Evolutionary conservation across 805 yeast genomes (phyloP).

Genomic region (Yarrowia sp.): DNA sequence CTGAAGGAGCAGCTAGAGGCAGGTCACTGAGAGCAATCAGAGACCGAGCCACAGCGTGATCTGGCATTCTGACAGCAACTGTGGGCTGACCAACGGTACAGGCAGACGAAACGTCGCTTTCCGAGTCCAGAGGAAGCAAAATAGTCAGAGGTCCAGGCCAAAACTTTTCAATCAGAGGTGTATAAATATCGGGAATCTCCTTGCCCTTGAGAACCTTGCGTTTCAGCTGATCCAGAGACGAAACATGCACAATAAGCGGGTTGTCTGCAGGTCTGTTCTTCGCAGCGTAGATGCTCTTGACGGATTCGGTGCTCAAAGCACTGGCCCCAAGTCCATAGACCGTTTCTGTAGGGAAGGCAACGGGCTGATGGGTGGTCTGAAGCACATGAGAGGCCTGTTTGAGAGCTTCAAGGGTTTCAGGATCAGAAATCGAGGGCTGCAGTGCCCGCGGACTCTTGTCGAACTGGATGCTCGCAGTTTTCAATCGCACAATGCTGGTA

Average conservation of each 20-base stretch:
- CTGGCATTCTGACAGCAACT: slow-evolving; percentile 90
- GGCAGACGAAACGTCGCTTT: slow-evolving; percentile 59
- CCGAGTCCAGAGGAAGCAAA: slow-evolving; percentile 66
- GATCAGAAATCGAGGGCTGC: slow-evolving; percentile 54
- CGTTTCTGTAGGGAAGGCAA: slow-evolving; percentile 96
- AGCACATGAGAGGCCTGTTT: slow-evolving; percentile 66
- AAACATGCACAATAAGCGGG: slow-evolving; percentile 89
- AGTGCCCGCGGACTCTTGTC: slow-evolving; percentile 45
- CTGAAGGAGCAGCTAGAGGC: slow-evolving; percentile 97
- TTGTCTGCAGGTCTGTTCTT: slow-evolving; percentile 96
- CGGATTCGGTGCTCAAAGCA: slow-evolving; percentile 75
- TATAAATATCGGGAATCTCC: slow-evolving; percentile 70
- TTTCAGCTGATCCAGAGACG: slow-evolving; percentile 75
- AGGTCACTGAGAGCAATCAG: slow-evolving; percentile 81
- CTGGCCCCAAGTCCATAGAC: slow-evolving; percentile 96
- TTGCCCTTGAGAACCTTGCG: slow-evolving; percentile 59
- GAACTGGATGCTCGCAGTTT: slow-evolving; percentile 59
- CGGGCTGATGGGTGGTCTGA: slow-evolving; percentile 61
- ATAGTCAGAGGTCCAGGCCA: slow-evolving; percentile 99
- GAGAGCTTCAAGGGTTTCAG: slow-evolving; percentile 60
- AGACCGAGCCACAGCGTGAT: slow-evolving; percentile 88
- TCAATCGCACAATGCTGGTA: slow-evolving; percentile 59
- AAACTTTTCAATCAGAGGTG: slow-evolving; percentile 65
- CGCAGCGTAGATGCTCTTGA: slow-evolving; percentile 78
- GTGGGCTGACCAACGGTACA: slow-evolving; percentile 91